phyloP scores from a whole-genome alignment of 1,284 basidiomycete species.

The Coniferiporia sulphurascens region DNA sequence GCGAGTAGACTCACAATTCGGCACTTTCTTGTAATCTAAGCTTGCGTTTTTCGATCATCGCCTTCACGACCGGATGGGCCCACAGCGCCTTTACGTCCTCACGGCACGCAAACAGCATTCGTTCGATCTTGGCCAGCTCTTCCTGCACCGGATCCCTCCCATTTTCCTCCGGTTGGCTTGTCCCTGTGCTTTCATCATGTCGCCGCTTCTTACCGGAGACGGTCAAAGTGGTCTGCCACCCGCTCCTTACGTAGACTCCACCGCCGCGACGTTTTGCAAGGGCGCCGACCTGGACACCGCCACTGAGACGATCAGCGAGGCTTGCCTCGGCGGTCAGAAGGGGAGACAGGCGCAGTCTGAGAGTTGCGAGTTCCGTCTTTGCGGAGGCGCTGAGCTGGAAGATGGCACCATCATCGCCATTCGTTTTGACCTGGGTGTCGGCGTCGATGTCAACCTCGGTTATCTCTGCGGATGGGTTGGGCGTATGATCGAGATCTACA shows the following conservation, averaged over 20 bases:
- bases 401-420: background rate
- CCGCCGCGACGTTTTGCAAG: conserved; percentile 51
- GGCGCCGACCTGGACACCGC: conserved; percentile 63
- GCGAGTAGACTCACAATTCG: conserved; percentile 58
- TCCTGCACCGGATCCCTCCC: conserved; percentile 32
- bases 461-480: background rate
- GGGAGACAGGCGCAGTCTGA: conserved; percentile 55
- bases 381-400: conserved; percentile 23
- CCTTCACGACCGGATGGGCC: conserved; percentile 62
- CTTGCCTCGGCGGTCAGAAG: conserved; percentile 56
- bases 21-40: conserved; percentile 79
- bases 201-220: conserved; percentile 15
- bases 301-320: conserved; percentile 66
- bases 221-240: conserved; percentile 51
- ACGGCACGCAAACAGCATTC: conserved; percentile 50
- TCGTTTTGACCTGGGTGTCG: background rate
- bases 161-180: conserved; percentile 21
- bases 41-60: conserved; percentile 59
- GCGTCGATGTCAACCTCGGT: conserved; percentile 1
- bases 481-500: conserved; percentile 1
- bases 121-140: conserved; percentile 57
- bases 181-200: conserved; percentile 16
- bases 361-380: conserved; percentile 42
- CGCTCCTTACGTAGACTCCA: conserved; percentile 68
- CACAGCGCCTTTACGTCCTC: conserved; percentile 66